A percentile compares a stretch with the other conserved stretches of the same genome.
phyloP scores from a whole-genome alignment of 352 stramenopile species.

The Thalassiosira sp. region DNA sequence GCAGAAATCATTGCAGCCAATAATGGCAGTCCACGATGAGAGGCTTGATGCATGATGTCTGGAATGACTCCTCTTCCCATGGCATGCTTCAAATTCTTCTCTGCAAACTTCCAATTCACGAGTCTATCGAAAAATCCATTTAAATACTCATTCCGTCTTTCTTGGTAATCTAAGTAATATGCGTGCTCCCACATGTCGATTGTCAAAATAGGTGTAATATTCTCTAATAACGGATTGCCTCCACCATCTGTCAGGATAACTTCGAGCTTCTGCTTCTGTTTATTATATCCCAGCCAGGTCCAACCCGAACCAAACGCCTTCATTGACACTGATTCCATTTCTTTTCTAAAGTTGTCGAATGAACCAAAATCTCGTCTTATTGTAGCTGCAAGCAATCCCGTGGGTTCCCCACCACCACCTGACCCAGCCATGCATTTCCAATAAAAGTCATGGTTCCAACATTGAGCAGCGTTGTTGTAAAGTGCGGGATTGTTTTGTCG shows the following conservation, averaged over 20 bases:
- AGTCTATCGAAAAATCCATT: conserved; percentile 88
- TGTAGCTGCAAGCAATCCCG: conserved; percentile 82
- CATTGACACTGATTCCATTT: conserved; percentile 88
- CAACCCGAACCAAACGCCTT: conserved; percentile 93
- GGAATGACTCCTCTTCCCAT: conserved; percentile 30
- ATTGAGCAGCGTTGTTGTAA: conserved; percentile 62
- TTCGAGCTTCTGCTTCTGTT: conserved; percentile 48
- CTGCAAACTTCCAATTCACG: conserved; percentile 88
- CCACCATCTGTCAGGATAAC: conserved; percentile 60
- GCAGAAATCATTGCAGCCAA: conserved; percentile 7
- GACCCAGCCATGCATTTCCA: conserved; percentile 89
- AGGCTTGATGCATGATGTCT: conserved; percentile 14
- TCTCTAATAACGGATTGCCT: conserved; percentile 58
- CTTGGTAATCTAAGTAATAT: conserved; percentile 93
- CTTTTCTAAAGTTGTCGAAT: conserved; percentile 87
- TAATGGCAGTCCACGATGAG: conserved; percentile 16
- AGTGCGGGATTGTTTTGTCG: conserved; percentile 32
- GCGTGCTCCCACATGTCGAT: conserved; percentile 94
- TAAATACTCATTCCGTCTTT: conserved; percentile 88
- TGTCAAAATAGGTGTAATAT: conserved; percentile 89
- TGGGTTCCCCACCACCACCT: conserved; percentile 51
- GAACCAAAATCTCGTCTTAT: conserved; percentile 90
- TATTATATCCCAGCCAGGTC: conserved; percentile 93
- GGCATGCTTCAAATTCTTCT: conserved; percentile 46
- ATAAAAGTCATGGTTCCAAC: conserved; percentile 86